Conservation (phyloP, 2,329 filamentous ascomycete genomes). For the Ophidiomyces ophidiicola region DNA sequence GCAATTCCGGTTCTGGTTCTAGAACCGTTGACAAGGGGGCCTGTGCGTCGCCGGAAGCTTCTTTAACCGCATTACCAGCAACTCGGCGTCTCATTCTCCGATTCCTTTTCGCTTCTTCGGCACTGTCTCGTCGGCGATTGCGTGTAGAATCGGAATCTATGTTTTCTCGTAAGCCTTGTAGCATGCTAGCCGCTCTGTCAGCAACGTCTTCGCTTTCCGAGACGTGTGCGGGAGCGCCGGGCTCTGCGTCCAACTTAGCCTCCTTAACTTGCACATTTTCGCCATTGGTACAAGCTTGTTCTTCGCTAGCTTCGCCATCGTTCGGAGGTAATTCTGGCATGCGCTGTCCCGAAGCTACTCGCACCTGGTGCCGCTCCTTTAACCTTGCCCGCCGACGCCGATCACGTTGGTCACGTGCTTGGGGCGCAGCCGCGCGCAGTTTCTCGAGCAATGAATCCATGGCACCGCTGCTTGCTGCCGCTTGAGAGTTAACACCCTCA, state of each 20-base stretch:
- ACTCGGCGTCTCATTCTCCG: constrained; percentile 55
- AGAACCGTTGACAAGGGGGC: background rate
- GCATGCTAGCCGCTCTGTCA: constrained; percentile 66
- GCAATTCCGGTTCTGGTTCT: constrained; percentile 9
- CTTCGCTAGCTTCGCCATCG: constrained; percentile 35
- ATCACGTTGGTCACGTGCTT: constrained; percentile 79
- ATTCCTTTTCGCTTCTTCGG: constrained; percentile 62
- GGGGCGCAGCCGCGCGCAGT: constrained; percentile 79
- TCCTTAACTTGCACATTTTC: constrained; percentile 27
- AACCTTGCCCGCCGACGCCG: constrained; percentile 73
- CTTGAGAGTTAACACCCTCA: constrained; percentile 42
- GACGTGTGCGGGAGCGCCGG: constrained; percentile 22
- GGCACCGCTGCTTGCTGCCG: constrained; percentile 66
- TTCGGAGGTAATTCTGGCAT: constrained; percentile 55
- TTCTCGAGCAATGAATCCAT: constrained; percentile 97
- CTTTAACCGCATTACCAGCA: constrained; percentile 33
- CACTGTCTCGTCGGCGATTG: constrained; percentile 58
- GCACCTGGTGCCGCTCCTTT: constrained; percentile 81
- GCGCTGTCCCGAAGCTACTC: constrained; percentile 77
- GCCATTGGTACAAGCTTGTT: constrained; percentile 24
- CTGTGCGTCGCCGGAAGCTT: constrained; percentile 17
- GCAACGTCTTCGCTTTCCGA: constrained; percentile 61
- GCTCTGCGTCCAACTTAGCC: constrained; percentile 22
- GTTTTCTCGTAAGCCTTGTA: constrained; percentile 68
- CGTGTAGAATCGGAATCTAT: constrained; percentile 43